Evolutionary conservation across 2,329 filamentous ascomycete species (phyloP), one percentile per base, ranked within the genome.

Genomic region (Colletotrichum sp.): DNA sequence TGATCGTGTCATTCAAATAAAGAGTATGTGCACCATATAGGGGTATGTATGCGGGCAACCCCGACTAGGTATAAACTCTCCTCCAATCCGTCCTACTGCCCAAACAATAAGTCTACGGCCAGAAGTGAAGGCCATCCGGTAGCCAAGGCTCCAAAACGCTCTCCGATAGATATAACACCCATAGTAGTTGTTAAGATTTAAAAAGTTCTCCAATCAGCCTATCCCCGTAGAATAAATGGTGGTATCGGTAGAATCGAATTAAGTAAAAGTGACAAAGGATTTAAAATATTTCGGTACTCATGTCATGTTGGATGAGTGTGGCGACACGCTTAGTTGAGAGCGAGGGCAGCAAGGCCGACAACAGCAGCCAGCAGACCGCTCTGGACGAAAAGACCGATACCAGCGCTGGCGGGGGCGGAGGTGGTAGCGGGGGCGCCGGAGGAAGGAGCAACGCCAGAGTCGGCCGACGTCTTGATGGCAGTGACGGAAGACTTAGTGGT

Each of bases 341-440:
- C 82, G 74, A 84, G 21, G 43, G 43, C 74, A 74, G 84, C 86
- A 43, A 84, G 85, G 32, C 84, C 83, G 71, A 88, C 75, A 48
- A 83, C 84, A 55, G 82, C 82, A 43, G 85, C 84, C 61, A 88
- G 77, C 72, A 88, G 77, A 63, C 86, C 85, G 76, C 84, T 84
- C 79, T 86, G 84, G 76, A 85, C 80, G 32, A 85, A 78, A 55
- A 88, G 80, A 52, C 81, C 80, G 63, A 65, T 74, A 76, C 80
- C 82, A 65, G 85, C 86, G 48, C 77, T 83, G 75, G 81, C 83
- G 55, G 79, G 78, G 28, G 78, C 24, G 32, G 79, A 60, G 16
- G 79, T 43, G 52, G 72, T 77, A 16, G 83, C 80, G 65, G 82
- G 74, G 57, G 80, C 78, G n/a, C 70, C 67, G 9, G 72, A 28